These are phyloP conservation scores for Schoenoplectus triqueter DNA, from an alignment of 202 grass and related monocot genomes.

Conservation along the genomic window DNA sequence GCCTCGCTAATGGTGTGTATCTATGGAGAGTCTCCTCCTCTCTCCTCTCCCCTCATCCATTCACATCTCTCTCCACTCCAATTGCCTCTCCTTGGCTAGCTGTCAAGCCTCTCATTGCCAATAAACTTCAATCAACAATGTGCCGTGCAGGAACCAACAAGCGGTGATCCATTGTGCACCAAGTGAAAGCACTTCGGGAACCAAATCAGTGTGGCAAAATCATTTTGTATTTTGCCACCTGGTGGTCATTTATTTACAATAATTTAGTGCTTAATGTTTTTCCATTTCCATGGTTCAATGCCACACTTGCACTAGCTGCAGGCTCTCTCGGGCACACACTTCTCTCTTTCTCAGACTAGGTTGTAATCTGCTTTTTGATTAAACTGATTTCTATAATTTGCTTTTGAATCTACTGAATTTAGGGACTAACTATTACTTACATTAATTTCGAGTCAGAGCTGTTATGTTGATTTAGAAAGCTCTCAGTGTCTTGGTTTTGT, in stretches of 20 bases:
- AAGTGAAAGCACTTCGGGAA: slow-evolving; percentile 43
- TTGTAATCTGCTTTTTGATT: too few relatives aligned
- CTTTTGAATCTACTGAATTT: background rate
- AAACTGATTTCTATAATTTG: too few relatives aligned
- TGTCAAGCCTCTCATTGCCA: background rate
- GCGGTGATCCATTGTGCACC: slow-evolving; percentile 39
- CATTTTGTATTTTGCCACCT: slow-evolving; percentile 27
- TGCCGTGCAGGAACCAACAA: background rate
- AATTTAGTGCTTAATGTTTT: too few relatives aligned
- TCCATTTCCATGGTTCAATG: too few relatives aligned
- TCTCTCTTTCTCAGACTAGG: too few relatives aligned
- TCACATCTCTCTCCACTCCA: background rate
- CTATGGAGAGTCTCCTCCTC: too few relatives aligned
- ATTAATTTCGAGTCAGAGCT: background rate
- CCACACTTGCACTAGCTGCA: too few relatives aligned
- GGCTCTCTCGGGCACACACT: too few relatives aligned
- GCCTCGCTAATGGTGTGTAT: too few relatives aligned
- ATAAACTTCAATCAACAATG: slow-evolving; percentile 32
- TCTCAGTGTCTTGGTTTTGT: background rate
- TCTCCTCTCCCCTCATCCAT: too few relatives aligned
- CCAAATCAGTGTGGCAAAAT: slow-evolving; percentile 54
- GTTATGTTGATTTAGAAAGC: background rate
- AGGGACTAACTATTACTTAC: too few relatives aligned
- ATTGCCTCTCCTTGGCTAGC: slow-evolving; percentile 14
- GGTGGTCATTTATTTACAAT: too few relatives aligned